phyloP scores from a whole-genome alignment of 352 stramenopile genomes.

The Phytophthora ramorum region DNA sequence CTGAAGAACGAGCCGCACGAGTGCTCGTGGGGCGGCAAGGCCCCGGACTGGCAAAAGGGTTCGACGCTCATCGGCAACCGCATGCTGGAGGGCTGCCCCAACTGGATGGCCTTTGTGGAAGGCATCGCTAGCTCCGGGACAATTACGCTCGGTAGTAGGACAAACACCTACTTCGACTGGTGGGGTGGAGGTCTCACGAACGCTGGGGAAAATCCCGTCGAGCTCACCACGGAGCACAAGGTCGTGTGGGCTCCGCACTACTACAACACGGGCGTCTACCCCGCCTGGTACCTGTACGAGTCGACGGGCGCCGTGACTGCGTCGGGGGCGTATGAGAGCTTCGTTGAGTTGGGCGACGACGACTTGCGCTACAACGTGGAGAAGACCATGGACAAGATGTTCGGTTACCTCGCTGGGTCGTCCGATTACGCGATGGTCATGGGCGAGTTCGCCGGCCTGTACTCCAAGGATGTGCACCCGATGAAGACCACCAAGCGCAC shows the following conservation, averaged over 20 bases:
- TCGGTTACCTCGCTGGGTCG: slow-evolving; percentile 54
- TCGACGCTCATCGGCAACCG: slow-evolving; percentile 59
- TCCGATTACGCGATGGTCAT: slow-evolving; percentile 61
- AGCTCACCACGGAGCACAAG: slow-evolving; percentile 49
- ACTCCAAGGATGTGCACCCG: slow-evolving; percentile 55
- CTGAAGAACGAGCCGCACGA: slow-evolving; percentile 74
- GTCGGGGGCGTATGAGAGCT: slow-evolving; percentile 30
- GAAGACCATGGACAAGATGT: slow-evolving; percentile 68
- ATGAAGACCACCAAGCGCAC: slow-evolving; percentile 62
- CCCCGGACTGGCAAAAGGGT: slow-evolving; percentile 61
- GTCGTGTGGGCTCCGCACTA: slow-evolving; percentile 74
- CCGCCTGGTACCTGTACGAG: slow-evolving; percentile 65
- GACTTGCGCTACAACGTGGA: slow-evolving; percentile 59
- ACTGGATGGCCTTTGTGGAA: slow-evolving; percentile 75
- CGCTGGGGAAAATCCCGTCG: slow-evolving; percentile 39
- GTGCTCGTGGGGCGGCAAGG: slow-evolving; percentile 49
- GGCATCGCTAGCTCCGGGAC: slow-evolving; percentile 49
- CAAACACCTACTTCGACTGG: slow-evolving; percentile 62
- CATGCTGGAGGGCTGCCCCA: slow-evolving; percentile 63
- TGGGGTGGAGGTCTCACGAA: slow-evolving; percentile 60
- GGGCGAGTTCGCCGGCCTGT: slow-evolving; percentile 71
- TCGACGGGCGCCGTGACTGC: slow-evolving; percentile 24
- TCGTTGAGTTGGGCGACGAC: slow-evolving; percentile 53
- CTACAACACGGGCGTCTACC: slow-evolving; percentile 72
- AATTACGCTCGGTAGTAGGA: slow-evolving; percentile 38